Evolutionary conservation across 2,329 filamentous ascomycete species (phyloP).

Genomic region (Cryoendolithus antarcticus): DNA sequence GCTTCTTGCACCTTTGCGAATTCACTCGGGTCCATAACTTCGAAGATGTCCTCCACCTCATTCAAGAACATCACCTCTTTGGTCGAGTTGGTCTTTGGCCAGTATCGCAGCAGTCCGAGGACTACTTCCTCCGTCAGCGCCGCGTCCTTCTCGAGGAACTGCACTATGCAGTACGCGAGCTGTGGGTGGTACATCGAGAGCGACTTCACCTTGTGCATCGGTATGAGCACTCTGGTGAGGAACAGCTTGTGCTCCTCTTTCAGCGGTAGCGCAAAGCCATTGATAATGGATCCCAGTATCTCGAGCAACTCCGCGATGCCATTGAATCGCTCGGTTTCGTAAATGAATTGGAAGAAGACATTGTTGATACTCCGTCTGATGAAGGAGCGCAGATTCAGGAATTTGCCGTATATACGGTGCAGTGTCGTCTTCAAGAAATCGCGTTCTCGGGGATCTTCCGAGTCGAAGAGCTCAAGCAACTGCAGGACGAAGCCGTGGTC

Average conservation of each 20-base stretch:
- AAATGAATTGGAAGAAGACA: conserved; percentile 98
- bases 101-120: conserved; percentile 84
- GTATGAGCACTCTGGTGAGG: conserved; percentile 81
- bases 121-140: conserved; percentile 96
- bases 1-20: conserved; percentile 98
- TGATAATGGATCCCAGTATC: conserved; percentile 97
- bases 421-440: conserved; percentile 97
- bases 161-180: conserved; percentile 95
- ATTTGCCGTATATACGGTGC: conserved; percentile 97
- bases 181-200: conserved; percentile 99
- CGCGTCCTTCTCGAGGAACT: conserved; percentile 96
- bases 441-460: conserved; percentile 88
- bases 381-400: conserved; percentile 92
- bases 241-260: conserved; percentile 99
- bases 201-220: conserved; percentile 95
- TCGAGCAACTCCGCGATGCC: conserved; percentile 93
- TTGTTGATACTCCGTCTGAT: conserved; percentile 99
- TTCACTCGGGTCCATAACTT: conserved; percentile 97
- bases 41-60: conserved; percentile 98
- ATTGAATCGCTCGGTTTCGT: conserved; percentile 97
- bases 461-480: conserved; percentile 95
- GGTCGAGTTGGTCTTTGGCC: conserved; percentile 98
- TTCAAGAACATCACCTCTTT: conserved; percentile 99
- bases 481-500: conserved; percentile 94
- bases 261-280: conserved; percentile 87